phyloP scores from a whole-genome alignment of 2,329 filamentous ascomycete genomes.

The Neofusicoccum cordaticola region DNA sequence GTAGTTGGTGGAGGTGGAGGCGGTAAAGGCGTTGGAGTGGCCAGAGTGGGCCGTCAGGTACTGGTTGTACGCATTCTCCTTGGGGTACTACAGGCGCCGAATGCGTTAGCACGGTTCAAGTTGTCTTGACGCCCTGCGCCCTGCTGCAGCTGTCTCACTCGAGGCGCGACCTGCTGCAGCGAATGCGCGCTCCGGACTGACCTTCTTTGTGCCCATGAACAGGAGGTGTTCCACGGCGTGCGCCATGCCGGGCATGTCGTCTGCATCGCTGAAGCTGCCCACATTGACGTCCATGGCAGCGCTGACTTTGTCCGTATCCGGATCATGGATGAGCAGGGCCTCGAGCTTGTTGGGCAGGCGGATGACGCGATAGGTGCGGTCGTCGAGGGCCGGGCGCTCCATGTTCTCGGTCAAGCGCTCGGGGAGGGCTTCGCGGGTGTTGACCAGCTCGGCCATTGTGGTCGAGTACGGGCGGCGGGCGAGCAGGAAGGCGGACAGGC shows the following conservation, averaged over 20 bases:
- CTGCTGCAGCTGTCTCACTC: neutral
- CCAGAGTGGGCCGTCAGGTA: conserved; percentile 89
- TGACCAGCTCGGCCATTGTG: conserved; percentile 22
- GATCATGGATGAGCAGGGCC: conserved; percentile 87
- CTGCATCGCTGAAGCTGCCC: conserved; percentile 88
- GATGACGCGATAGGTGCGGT: conserved; percentile 84
- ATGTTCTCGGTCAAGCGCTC: conserved; percentile 60
- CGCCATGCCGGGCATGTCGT: conserved; percentile 89
- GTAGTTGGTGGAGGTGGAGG: conserved; percentile 91
- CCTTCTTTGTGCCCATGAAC: conserved; percentile 98
- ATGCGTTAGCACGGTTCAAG: conserved; percentile 3
- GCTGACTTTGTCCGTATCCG: conserved; percentile 93
- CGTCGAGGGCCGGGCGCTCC: conserved; percentile 81
- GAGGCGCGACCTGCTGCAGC: neutral
- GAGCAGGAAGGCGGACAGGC: neutral
- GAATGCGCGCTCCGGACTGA: conserved; percentile 31
- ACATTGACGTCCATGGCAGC: conserved; percentile 94
- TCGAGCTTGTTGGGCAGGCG: conserved; percentile 83
- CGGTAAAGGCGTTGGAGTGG: conserved; percentile 92
- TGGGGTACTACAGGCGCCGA: conserved; percentile 63
- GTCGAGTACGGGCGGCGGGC: conserved; percentile 1
- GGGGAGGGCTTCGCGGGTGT: conserved; percentile 7
- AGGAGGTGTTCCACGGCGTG: conserved; percentile 94
- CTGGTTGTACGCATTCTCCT: conserved; percentile 92
- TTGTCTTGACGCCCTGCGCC: neutral